Percentiles rank a stretch among this genome's conserved stretches.
Conservation (phyloP, 176 grass and related monocot species). For the Stipa capillata region DNA sequence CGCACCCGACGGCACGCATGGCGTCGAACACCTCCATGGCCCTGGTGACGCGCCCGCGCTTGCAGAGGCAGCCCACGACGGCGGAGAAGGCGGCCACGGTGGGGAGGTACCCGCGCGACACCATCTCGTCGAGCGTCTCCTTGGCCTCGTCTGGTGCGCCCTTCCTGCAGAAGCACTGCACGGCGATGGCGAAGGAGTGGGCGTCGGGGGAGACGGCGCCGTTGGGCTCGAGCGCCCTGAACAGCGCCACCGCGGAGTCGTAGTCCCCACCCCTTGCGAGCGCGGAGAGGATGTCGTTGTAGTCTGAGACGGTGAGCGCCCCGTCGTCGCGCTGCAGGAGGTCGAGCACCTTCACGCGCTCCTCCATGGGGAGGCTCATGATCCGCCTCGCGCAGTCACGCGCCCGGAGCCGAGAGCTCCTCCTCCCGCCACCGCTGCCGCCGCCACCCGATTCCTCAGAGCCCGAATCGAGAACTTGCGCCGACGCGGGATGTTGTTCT, state of each 20-base stretch:
- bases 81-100: constrained; percentile 41
- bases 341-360: constrained; percentile 76
- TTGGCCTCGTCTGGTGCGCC: constrained; percentile 59
- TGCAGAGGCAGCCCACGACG: constrained; percentile 70
- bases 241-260: constrained; percentile 45
- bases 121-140: constrained; percentile 53
- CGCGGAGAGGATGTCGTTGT: constrained; percentile 78
- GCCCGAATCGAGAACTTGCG: not conserved
- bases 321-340: constrained; percentile 52
- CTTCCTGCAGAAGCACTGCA: constrained; percentile 68
- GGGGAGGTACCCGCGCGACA: constrained; percentile 47
- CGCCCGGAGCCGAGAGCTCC: not conserved
- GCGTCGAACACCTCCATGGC: constrained; percentile 63
- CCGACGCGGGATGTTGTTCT: not conserved
- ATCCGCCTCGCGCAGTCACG: constrained; percentile 48
- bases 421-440: not conserved
- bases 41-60: constrained; percentile 52
- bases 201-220: constrained; percentile 36
- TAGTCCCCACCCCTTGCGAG: constrained; percentile 50
- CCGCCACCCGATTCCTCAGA: not conserved
- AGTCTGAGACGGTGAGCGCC: constrained; percentile 66
- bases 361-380: constrained; percentile 54
- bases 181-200: constrained; percentile 47
- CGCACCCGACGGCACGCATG: constrained; percentile 47
- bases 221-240: constrained; percentile 40